Evolutionary conservation across 2,329 filamentous ascomycete species (phyloP).

Genomic region (Aspergillus ochraceoroseus): DNA sequence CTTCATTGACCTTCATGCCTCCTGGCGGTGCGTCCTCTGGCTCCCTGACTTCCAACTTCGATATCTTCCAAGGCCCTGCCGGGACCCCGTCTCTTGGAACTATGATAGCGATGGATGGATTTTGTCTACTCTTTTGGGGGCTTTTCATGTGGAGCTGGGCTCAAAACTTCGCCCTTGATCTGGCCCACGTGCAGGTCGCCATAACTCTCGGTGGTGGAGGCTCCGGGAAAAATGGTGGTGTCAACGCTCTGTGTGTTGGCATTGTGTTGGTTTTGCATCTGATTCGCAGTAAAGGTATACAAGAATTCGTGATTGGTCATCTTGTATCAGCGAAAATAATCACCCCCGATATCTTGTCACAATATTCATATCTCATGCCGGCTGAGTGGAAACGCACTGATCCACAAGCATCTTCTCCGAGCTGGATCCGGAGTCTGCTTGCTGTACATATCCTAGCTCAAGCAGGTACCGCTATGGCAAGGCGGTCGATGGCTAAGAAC

Average conservation of each 20-base stretch:
- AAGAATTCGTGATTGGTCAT: conserved; percentile 48
- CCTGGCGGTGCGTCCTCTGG: conserved; percentile 73
- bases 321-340: conserved; percentile 44
- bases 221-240: conserved; percentile 45
- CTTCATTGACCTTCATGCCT: conserved; percentile 85
- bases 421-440: conserved; percentile 46
- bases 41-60: conserved; percentile 71
- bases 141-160: conserved; percentile 80
- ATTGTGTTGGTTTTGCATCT: conserved; percentile 46
- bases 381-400: conserved; percentile 42
- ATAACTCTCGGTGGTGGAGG: conserved; percentile 80
- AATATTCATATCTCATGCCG: conserved; percentile 43
- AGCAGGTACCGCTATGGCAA: conserved; percentile 46
- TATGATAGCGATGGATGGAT: conserved; percentile 74
- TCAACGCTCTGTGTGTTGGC: conserved; percentile 44
- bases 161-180: conserved; percentile 80
- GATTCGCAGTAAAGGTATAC: conserved; percentile 44
- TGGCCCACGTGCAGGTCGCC: conserved; percentile 89
- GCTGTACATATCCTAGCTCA: conserved; percentile 49
- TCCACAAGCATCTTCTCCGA: conserved; percentile 41
- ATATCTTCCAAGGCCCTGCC: conserved; percentile 83
- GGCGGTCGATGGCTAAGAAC: conserved; percentile 46
- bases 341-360: conserved; percentile 40
- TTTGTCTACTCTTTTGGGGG: conserved; percentile 74
- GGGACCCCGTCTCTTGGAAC: conserved; percentile 82